Base-by-base conservation (phyloP, 495 filamentous ascomycete species). In the Annulohypoxylon nitens region DNA sequence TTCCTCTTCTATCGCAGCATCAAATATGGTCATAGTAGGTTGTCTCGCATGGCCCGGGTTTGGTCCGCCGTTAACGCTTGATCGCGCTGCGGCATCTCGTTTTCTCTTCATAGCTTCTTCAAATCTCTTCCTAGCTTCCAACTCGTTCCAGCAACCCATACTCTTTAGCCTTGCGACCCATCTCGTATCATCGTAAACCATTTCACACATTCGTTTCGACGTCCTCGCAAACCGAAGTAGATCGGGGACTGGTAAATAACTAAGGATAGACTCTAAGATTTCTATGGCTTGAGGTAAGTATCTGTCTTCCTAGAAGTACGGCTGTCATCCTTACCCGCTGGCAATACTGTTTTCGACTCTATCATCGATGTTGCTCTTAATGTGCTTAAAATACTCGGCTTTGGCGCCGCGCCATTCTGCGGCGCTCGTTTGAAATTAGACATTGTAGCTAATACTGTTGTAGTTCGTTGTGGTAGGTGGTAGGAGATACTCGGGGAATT, bases 141-240 rank as follows among this genome's bases (percentile, higher is more conserved):
- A 78, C 77, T 99, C 97, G 76, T 95, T 92, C 97, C 97, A 99
- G 73, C 93, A 91, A 5, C 91, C 93, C 88, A 99, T 97, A 33
- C 85, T 86, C 75, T 91, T 89, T 36, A 99, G 81, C 67, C 90
- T 88, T 62, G 92, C 90, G 53, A 98, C 91, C 96, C 96, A 99
- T 83, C 95, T 88, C 18, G 93, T 92, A 79, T 99, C 96, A 85
- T 99, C 97, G 83, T 98, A 98, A 10, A 97, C 97, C 94, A 99
- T 99, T 80, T 99, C 96, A 73, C 91, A 92, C 87, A 97, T 90
- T 51, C 94, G 92, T 79, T 89, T 91, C 61, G 94, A 98, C 33
- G 92, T 91, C 33, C 91, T 90, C n/a, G 96, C 96, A 78, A 93
- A 95, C 61, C 90, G 89, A 69, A 98, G 85, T 47, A 96, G 90